phyloP scores from a whole-genome alignment of 1,284 basidiomycete genomes.

The Lignosus rhinocerotis region DNA sequence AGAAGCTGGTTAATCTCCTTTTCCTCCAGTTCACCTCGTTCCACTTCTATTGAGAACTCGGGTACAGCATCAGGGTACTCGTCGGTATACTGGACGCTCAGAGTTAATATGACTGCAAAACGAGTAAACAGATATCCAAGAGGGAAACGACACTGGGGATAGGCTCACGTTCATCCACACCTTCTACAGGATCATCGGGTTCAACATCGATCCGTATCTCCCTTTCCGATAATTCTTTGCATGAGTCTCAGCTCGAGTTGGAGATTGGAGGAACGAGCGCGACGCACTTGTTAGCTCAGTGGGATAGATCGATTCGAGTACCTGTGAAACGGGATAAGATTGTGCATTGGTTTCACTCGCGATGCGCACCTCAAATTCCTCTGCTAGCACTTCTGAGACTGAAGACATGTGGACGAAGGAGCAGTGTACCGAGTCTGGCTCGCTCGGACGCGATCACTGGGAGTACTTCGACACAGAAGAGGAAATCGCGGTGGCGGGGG shows the following conservation, averaged over 20 bases:
- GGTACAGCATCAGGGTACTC: constrained; percentile 81
- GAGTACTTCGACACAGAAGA: background rate
- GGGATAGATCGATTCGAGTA: constrained; percentile 94
- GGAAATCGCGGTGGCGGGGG: constrained; percentile 12
- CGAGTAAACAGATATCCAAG: background rate
- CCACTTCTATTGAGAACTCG: constrained; percentile 63
- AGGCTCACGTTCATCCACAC: constrained; percentile 57
- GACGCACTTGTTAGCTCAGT: constrained; percentile 89
- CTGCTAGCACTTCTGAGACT: constrained; percentile 53
- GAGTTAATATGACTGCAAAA: constrained; percentile 67
- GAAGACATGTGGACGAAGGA: constrained; percentile 47
- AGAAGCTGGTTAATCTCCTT: constrained; percentile 58
- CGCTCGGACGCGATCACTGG: background rate
- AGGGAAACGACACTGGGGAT: background rate
- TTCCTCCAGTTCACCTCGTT: constrained; percentile 72
- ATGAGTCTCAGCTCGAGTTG: constrained; percentile 50
- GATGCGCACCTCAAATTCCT: constrained; percentile 83
- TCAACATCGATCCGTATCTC: constrained; percentile 86
- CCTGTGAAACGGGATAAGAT: constrained; percentile 46
- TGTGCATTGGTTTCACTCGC: background rate
- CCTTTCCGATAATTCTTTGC: constrained; percentile 81
- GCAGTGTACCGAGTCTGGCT: background rate
- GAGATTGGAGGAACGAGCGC: constrained; percentile 26
- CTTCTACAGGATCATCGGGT: constrained; percentile 77
- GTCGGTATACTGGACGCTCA: constrained; percentile 72